phyloP scores from a whole-genome alignment of 345 rosid genomes.

The Limnanthes douglasii region DNA sequence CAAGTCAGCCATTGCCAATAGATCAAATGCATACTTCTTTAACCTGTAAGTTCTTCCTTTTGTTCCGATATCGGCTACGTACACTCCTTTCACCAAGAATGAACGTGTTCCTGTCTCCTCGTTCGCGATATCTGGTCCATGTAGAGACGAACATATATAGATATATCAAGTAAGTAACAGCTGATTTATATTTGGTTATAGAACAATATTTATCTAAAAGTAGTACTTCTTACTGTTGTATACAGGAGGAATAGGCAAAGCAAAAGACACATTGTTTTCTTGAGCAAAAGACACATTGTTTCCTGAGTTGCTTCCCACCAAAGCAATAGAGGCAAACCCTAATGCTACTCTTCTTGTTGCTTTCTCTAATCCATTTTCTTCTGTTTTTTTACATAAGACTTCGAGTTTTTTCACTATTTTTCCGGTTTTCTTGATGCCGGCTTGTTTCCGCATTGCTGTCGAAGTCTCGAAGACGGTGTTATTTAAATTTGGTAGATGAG shows the following conservation, averaged over 20 bases:
- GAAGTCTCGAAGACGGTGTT: constrained; percentile 18
- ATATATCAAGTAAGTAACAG: too few relatives aligned
- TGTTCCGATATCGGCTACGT: constrained; percentile 44
- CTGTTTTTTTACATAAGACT: constrained; percentile 20
- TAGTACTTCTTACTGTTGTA: constrained; percentile 75
- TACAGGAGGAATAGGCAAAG: constrained; percentile 43
- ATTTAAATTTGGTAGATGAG: constrained; percentile 26
- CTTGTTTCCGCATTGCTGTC: constrained; percentile 15
- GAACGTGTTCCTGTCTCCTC: constrained; percentile 62
- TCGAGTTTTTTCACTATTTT: constrained; percentile 12
- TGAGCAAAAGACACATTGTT: constrained; percentile 33
- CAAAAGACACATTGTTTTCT: constrained; percentile 44
- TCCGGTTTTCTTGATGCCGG: constrained; percentile 6
- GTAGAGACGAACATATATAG: background rate
- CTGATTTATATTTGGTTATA: too few relatives aligned
- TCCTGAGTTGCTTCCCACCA: constrained; percentile 14
- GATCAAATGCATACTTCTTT: constrained; percentile 63
- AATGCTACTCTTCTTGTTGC: constrained; percentile 45
- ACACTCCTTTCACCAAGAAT: constrained; percentile 51
- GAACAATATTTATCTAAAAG: too few relatives aligned
- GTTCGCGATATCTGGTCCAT: constrained; percentile 44
- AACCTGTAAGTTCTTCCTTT: constrained; percentile 49
- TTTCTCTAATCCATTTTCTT: constrained; percentile 13
- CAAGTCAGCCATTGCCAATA: constrained; percentile 75
- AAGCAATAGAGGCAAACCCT: constrained; percentile 39